Evolutionary conservation across 1,139 yeast genomes (phyloP).

Genomic region (Lodderomyces oxycetoniae): DNA sequence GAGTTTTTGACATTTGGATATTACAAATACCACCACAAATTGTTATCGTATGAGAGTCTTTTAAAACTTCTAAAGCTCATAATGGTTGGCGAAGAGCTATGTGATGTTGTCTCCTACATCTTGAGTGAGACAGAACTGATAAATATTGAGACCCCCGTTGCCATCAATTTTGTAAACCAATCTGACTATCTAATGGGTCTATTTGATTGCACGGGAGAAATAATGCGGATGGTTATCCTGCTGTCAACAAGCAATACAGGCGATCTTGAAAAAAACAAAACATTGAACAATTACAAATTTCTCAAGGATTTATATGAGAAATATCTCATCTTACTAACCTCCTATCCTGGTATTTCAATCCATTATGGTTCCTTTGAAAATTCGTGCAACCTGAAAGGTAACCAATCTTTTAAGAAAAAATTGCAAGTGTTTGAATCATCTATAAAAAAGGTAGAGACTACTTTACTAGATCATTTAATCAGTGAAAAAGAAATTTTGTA

Average conservation of each 20-base stretch:
- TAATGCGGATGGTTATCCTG: slow-evolving; percentile 27
- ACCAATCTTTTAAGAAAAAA: slow-evolving; percentile 19
- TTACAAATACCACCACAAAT: slow-evolving; percentile 18
- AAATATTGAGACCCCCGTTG: no score
- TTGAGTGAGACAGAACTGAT: not conserved
- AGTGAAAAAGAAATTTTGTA: slow-evolving; percentile 18
- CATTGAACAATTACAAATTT: slow-evolving; percentile 11
- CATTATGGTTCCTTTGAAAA: slow-evolving; percentile 19
- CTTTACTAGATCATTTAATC: slow-evolving; percentile 24
- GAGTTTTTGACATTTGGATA: slow-evolving; percentile 36
- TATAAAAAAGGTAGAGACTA: slow-evolving; percentile 23
- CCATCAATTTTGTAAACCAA: slow-evolving; percentile 6
- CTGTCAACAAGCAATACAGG: slow-evolving; percentile 14
- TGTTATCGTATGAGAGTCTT: slow-evolving; percentile 18
- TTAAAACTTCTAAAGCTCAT: slow-evolving; percentile 13
- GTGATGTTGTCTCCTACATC: slow-evolving; percentile 1
- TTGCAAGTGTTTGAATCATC: slow-evolving; percentile 24
- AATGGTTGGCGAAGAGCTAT: slow-evolving; percentile 4
- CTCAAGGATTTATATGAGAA: slow-evolving; percentile 11
- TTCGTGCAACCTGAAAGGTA: slow-evolving; percentile 16
- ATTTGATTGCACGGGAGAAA: slow-evolving; percentile 41
- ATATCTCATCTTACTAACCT: slow-evolving; percentile 6
- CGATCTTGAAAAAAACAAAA: slow-evolving; percentile 7
- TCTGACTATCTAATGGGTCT: slow-evolving; percentile 38
- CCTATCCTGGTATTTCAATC: slow-evolving; percentile 21